Evolutionary conservation across 164 flowering plant species (phyloP).

Genomic region (Houttuynia cordata): DNA sequence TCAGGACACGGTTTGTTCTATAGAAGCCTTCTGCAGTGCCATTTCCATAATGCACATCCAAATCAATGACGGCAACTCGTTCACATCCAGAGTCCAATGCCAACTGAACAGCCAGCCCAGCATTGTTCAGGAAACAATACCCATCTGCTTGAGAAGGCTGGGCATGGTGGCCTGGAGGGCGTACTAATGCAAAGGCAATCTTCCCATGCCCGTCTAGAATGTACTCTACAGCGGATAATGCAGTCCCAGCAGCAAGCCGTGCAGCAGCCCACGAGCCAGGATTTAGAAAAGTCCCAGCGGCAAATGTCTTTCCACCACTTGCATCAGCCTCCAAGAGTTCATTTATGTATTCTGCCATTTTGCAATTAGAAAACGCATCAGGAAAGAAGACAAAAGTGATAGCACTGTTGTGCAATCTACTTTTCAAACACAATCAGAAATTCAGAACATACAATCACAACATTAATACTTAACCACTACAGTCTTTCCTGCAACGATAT

Average conservation of each 20-base stretch:
- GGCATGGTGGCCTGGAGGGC: constrained; percentile 99
- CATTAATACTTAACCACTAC: no score
- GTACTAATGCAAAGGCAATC: constrained; percentile 67
- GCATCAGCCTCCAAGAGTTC: constrained; percentile 61
- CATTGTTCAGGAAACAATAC: constrained; percentile 90
- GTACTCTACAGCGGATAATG: constrained; percentile 72
- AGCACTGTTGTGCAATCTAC: no score
- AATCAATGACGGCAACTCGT: constrained; percentile 70
- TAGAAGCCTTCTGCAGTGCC: constrained; percentile 94
- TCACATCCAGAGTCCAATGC: constrained; percentile 55
- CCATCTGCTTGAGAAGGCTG: constrained; percentile 96
- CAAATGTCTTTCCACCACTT: constrained; percentile 44
- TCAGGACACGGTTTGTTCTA: constrained; percentile 53
- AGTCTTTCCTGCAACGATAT: no score
- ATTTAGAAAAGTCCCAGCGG: constrained; percentile 69
- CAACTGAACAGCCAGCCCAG: constrained; percentile 70
- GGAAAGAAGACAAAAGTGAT: neutral
- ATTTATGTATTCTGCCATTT: constrained; percentile 47
- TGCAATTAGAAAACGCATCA: neutral
- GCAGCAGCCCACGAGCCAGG: constrained; percentile 92
- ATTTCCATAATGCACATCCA: constrained; percentile 96
- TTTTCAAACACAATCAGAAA: neutral
- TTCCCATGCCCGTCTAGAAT: constrained; percentile 64
- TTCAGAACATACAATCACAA: no score
- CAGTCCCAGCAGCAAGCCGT: constrained; percentile 86